phyloP scores from a whole-genome alignment of 192 early-diverging fungal genomes.

The Endogone sp. region DNA sequence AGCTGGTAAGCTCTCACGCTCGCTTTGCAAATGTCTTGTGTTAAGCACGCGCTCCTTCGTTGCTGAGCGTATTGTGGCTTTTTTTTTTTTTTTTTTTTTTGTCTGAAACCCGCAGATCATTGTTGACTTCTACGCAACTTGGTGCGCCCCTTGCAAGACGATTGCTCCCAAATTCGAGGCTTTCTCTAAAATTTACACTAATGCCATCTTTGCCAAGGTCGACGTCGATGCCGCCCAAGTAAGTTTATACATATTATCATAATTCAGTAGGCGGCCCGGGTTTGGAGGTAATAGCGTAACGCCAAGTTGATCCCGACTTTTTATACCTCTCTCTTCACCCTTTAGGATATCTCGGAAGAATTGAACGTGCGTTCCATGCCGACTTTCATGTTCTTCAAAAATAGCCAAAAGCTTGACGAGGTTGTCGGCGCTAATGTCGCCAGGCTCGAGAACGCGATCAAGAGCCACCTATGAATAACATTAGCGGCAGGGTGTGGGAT shows the following conservation, averaged over 20 bases:
- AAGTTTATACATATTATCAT: conserved; percentile 14
- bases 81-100: no score
- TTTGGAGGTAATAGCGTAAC: no score
- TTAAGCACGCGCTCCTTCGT: no score
- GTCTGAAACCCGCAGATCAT: no score
- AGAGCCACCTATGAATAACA: neutral
- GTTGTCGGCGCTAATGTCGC: conserved; percentile 32
- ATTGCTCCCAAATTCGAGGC: no score
- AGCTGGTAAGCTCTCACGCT: no score
- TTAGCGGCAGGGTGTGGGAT: no score
- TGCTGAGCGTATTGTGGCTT: no score
- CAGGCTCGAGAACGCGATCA: conserved; percentile 21
- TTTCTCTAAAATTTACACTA: conserved; percentile 23
- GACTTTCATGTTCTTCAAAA: conserved; percentile 53
- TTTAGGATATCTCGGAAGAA: conserved; percentile 40
- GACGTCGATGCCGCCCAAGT: conserved; percentile 72
- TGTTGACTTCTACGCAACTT: no score
- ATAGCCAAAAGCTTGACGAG: conserved; percentile 47
- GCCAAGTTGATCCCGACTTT: neutral
- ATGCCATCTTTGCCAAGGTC: conserved; percentile 73
- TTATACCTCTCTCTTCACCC: neutral
- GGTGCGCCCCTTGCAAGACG: no score
- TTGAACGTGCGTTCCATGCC: conserved; percentile 45
- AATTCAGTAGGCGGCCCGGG: no score
- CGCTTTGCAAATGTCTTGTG: no score